Evolutionary conservation across 768 basidiomycete species (phyloP), one percentile per base, ranked within the genome.

Genomic region (Mycena capillaripes): DNA sequence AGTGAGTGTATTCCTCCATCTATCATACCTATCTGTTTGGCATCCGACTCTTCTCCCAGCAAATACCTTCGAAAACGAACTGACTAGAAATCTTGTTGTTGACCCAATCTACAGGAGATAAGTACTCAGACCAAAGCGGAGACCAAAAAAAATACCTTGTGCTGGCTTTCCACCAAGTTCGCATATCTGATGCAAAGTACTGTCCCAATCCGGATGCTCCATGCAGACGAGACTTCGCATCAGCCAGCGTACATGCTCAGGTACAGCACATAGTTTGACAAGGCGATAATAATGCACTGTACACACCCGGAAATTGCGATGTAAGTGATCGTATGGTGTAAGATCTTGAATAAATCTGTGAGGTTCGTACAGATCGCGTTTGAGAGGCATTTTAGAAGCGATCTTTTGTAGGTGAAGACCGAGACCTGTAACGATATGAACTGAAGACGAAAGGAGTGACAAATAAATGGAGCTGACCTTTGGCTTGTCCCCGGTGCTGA

Each of bases 401-500:
- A 60, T 0, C 25, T 44, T 46, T 30, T 60, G 59, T 16, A 44
- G 16, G 27, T 44, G 42, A 10, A 60, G 59, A 3, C 59, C 40
- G 11, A 60, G 42, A 5, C 59, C 59, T 60, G n/a, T 27, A 12
- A 8, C 12, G n/a, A 23, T n/a, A 38, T 42, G 23, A 40, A 16
- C 17, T 12, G 29, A 7, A 29, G 59, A 23, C 6, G 6, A 30
- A 29, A 1, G 10, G 21, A 2, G 8, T 27, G 19, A 12, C 25
- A 21, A 16, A 40, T 7, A 16, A 59, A 36, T 19, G 10, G 21
- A n/a, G 8, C 4, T 5, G 1, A 60, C 59, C 59, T 62, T 62
- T 62, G 1, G 59, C 59, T 19, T 60, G 59, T 5, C 59, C 59
- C 10, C 59, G 40, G 30, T 60, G 59, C 14, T 60, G 59, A 46